phyloP scores from a whole-genome alignment of 306 rosid species.

The Cicer yamashitae region DNA sequence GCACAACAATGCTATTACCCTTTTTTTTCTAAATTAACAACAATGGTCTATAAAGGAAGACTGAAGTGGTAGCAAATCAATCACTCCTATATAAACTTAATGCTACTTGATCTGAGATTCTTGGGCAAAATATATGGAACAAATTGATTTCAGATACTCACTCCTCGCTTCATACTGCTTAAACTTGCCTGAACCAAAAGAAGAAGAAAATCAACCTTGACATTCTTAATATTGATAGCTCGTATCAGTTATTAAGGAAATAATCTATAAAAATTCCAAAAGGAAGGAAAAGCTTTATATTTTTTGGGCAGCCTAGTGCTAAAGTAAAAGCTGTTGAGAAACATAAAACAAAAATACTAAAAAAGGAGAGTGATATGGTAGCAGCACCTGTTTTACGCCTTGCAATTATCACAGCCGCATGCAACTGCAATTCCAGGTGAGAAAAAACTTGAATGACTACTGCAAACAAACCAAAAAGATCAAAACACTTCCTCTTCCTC shows the following conservation, averaged over 20 bases:
- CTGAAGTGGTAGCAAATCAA: slow-evolving; percentile 16
- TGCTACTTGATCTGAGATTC: slow-evolving; percentile 18
- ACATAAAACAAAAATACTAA: neutral
- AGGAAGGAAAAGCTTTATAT: neutral
- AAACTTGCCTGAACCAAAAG: slow-evolving; percentile 62
- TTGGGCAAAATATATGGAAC: slow-evolving; percentile 55
- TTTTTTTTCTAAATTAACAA: neutral
- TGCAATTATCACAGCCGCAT: slow-evolving; percentile 65
- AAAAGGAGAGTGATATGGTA: slow-evolving; percentile 25
- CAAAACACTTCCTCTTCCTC: neutral
- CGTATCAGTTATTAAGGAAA: slow-evolving; percentile 44
- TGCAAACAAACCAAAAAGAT: slow-evolving; percentile 33
- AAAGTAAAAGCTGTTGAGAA: slow-evolving; percentile 24
- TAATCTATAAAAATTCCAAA: slow-evolving; percentile 19
- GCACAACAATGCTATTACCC: slow-evolving; percentile 63
- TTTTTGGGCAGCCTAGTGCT: slow-evolving; percentile 2
- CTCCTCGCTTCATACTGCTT: slow-evolving; percentile 64
- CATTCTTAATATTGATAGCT: slow-evolving; percentile 51
- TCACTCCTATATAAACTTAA: slow-evolving; percentile 7
- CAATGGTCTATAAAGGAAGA: slow-evolving; percentile 26
- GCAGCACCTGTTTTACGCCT: slow-evolving; percentile 56
- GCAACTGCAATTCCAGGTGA: slow-evolving; percentile 56
- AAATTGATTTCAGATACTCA: slow-evolving; percentile 72
- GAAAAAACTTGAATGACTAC: slow-evolving; percentile 32
- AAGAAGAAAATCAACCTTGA: slow-evolving; percentile 50